These are phyloP conservation scores for Friedmanniomyces endolithicus DNA, from an alignment of 495 filamentous ascomycete genomes.

Conservation along the genomic window DNA sequence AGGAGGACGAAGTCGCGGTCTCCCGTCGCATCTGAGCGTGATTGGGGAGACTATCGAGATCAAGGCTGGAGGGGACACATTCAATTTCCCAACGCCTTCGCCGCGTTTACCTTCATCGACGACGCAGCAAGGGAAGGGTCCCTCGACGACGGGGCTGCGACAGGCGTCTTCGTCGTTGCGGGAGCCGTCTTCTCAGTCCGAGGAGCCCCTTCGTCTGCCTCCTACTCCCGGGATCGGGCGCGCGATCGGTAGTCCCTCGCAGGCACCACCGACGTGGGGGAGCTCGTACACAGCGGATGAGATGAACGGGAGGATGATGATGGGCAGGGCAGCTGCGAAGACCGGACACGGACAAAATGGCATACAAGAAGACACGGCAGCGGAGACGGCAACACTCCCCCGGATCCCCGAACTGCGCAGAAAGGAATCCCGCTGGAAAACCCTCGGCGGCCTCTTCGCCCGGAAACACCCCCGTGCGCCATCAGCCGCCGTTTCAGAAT, in stretches of 20 bases:
- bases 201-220: too few relatives aligned
- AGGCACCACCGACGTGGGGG: conserved; percentile 10
- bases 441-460: conserved; percentile 4
- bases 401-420: conserved; percentile 3
- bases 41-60: neutral
- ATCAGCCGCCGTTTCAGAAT: neutral
- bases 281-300: conserved; percentile 10
- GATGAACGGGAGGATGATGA: neutral
- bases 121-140: conserved; percentile 1
- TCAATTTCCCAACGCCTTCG: conserved; percentile 14
- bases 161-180: neutral
- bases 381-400: neutral
- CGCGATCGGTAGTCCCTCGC: conserved; percentile 8
- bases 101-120: conserved; percentile 12
- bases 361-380: neutral
- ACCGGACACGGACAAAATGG: neutral
- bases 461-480: neutral
- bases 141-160: neutral
- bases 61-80: neutral
- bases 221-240: conserved; percentile 5
- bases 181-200: too few relatives aligned
- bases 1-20: neutral
- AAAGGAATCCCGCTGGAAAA: conserved; percentile 14
- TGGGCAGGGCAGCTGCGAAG: neutral
- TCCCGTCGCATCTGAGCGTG: neutral